Conservation (phyloP, 306 rosid species). For the Nissolia schottii region DNA sequence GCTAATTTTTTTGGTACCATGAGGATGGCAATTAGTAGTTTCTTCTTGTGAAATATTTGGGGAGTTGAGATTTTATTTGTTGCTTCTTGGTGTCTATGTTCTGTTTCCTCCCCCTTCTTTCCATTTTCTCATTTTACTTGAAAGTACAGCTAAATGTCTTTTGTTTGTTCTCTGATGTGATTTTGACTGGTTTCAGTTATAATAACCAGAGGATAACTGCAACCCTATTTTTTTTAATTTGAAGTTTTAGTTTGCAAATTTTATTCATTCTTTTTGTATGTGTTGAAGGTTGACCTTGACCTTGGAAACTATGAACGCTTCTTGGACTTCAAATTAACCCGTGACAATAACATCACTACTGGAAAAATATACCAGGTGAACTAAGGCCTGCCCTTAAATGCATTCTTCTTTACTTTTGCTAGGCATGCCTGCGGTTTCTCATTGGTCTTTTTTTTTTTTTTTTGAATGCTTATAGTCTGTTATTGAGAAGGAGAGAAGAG, state of each 20-base stretch:
- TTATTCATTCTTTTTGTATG: neutral
- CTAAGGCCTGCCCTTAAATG: constrained; percentile 2
- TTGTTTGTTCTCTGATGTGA: neutral
- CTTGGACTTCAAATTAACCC: constrained; percentile 66
- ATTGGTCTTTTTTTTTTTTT: neutral
- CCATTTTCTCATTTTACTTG: constrained; percentile 10
- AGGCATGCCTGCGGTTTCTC: neutral
- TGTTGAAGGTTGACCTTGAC: constrained; percentile 82
- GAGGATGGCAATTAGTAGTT: neutral
- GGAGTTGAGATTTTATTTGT: neutral
- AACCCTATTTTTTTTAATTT: neutral
- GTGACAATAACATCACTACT: constrained; percentile 84
- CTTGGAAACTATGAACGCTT: constrained; percentile 91
- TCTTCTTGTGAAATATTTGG: neutral
- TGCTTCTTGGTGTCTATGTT: neutral
- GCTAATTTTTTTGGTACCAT: neutral
- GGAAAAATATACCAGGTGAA: constrained; percentile 87
- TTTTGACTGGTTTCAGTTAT: neutral
- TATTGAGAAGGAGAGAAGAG: constrained; percentile 76
- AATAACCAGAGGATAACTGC: neutral
- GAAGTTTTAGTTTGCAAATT: neutral
- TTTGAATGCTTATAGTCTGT: constrained; percentile 50
- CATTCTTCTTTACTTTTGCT: neutral
- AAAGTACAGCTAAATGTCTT: neutral
- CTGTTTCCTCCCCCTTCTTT: neutral